Evolutionary conservation across 148 eudicot species (phyloP), one percentile per base, ranked within the genome.

Genomic region (Limonium bicolor): DNA sequence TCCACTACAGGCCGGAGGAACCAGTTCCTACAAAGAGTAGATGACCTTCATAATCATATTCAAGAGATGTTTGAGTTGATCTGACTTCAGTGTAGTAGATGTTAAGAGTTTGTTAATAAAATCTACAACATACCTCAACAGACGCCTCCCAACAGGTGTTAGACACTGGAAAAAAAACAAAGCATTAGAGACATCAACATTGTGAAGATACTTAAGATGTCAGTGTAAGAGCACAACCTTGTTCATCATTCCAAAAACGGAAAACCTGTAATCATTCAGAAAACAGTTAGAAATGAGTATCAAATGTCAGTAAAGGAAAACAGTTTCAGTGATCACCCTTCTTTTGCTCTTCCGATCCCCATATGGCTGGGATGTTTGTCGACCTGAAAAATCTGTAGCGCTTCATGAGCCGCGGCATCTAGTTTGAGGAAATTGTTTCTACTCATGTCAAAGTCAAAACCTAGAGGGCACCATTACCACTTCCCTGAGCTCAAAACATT

Each of bases 361-460:
- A 90, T 90, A 68, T 90, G 87, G 70, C 99, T 90, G 42, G 99
- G 99, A 73, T 90, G 99, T 63, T 84, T 90, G 70, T 90, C 99
- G 19, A 64, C 65, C 60, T 80, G 99, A 63, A 90, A 90, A 36
- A 90, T 90, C 67, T 90, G 99, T 55, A 90, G 70, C 43, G 82
- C 92, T 51, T 90, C 99, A 49, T 84, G 88, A 53, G 95, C 93
- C 37, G 75, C 77, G 7, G 88, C 77, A 63, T 90, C 99, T 41
- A 90, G 82, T 66, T 75, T 90, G 30, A 90, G 99, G 58, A 84
- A 90, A 16, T 85, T 76, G 68, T 85, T 71, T 65, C 99, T 90
- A 29, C 47, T 20, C 44, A 25, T 39, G 45, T 56, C 74, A n/a
- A n/a, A n/a, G n/a, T n/a, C n/a, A n/a, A n/a, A n/a, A n/a, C n/a